Percentiles rank a stretch among this genome's conserved stretches.
Evolutionary conservation across 371 early-diverging fungal species (phyloP).

Genomic region (Nematocida sp.): DNA sequence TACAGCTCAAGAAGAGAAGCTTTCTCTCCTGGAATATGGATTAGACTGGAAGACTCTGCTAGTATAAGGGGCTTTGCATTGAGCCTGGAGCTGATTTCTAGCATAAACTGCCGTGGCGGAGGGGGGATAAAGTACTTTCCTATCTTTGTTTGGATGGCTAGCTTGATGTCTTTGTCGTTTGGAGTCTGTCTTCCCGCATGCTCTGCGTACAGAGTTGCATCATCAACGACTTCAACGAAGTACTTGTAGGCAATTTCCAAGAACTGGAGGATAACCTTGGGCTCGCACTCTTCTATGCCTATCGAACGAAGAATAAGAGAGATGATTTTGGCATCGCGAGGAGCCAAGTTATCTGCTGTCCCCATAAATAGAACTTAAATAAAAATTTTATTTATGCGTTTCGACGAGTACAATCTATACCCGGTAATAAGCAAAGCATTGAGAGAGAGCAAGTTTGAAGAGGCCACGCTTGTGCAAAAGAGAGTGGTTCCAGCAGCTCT

Average conservation of each 20-base stretch:
- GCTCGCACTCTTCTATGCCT: constrained; percentile 86
- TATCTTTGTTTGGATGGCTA: constrained; percentile 72
- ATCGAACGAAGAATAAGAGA: constrained; percentile 78
- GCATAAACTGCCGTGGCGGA: constrained; percentile 63
- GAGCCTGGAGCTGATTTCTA: constrained; percentile 60
- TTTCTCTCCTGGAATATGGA: constrained; percentile 56
- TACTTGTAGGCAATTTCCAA: constrained; percentile 90
- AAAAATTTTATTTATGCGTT: constrained; percentile 48
- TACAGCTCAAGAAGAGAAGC: constrained; percentile 42
- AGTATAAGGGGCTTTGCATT: constrained; percentile 59
- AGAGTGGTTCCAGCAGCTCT: constrained; percentile 93
- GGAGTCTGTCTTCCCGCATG: constrained; percentile 76
- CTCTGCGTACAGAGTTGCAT: constrained; percentile 82
- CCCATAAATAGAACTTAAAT: constrained; percentile 1
- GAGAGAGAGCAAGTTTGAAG: constrained; percentile 3
- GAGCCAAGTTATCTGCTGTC: constrained; percentile 65
- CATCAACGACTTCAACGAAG: constrained; percentile 80
- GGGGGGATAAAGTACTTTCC: constrained; percentile 65
- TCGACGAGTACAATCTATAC: constrained; percentile 5
- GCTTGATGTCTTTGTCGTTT: constrained; percentile 77
- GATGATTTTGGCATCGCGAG: constrained; percentile 80
- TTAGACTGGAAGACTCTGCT: constrained; percentile 59
- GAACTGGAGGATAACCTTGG: constrained; percentile 83
- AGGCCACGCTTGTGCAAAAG: constrained; percentile 74
- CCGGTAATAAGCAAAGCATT: constrained; percentile 18